These are phyloP conservation scores for Calonectria fujianensis DNA, from an alignment of 2,329 filamentous ascomycete species.

Conservation along the genomic window DNA sequence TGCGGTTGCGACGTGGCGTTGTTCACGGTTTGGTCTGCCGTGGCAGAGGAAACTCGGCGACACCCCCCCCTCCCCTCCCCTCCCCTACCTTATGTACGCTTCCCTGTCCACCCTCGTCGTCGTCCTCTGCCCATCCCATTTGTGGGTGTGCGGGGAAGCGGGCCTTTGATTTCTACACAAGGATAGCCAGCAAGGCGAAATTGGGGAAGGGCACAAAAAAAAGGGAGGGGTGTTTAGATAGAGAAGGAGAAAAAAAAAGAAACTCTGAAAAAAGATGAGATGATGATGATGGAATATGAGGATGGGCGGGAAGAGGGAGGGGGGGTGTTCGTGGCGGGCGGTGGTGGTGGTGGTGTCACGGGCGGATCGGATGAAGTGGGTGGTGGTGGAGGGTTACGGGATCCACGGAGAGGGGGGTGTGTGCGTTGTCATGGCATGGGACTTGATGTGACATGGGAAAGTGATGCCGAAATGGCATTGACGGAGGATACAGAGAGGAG, in stretches of 20 bases:
- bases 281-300: neutral
- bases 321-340: neutral
- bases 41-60: neutral
- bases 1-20: conserved; percentile 33
- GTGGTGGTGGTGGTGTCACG: conserved; percentile 6
- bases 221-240: neutral
- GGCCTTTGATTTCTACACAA: conserved; percentile 8
- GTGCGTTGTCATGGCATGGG: conserved; percentile 21
- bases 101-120: neutral
- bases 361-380: conserved; percentile 9
- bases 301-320: neutral
- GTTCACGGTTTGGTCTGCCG: conserved; percentile 24
- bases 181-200: neutral
- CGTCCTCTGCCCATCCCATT: neutral
- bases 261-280: too few relatives aligned
- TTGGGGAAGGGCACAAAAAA: neutral
- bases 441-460: conserved; percentile 4
- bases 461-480: neutral
- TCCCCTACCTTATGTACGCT: neutral
- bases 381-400: conserved; percentile 15
- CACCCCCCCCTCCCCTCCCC: neutral
- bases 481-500: too few relatives aligned
- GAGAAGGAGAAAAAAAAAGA: neutral
- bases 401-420: conserved; percentile 10
- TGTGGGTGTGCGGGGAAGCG: conserved; percentile 29